Percentiles rank a stretch among this genome's conserved stretches.
phyloP scores from a whole-genome alignment of 176 grass and related monocot genomes.

The Panicum miliaceum region DNA sequence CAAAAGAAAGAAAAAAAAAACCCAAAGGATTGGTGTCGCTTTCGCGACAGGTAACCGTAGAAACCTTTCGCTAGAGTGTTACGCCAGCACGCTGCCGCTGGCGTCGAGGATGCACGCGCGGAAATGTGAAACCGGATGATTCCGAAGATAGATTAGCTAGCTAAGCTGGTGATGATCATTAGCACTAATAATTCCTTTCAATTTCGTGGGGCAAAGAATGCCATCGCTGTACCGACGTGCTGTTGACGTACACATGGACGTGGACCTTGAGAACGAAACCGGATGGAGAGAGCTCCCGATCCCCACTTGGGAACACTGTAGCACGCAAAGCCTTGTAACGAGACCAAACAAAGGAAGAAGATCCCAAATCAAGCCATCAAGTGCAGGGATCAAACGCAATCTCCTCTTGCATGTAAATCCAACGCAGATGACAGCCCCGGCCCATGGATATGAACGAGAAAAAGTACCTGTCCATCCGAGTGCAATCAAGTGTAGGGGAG shows the following conservation, averaged over 20 bases:
- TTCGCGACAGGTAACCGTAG: conserved; percentile 33
- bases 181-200: neutral
- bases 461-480: conserved; percentile 23
- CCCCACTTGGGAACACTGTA: neutral
- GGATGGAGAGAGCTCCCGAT: neutral
- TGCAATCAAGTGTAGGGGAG: conserved; percentile 50
- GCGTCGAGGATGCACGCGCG: neutral
- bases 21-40: neutral
- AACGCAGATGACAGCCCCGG: neutral
- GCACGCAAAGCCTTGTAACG: neutral
- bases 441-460: conserved; percentile 12
- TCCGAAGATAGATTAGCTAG: neutral
- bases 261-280: neutral
- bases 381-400: conserved; percentile 25
- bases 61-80: conserved; percentile 21
- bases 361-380: conserved; percentile 21
- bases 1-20: neutral
- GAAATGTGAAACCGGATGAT: conserved; percentile 38
- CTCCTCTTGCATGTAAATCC: conserved; percentile 6
- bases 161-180: neutral
- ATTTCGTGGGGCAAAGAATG: neutral
- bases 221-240: neutral
- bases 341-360: neutral
- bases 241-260: neutral
- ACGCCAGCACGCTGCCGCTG: neutral